Conservation (phyloP, 495 filamentous ascomycete species). For the Neurospora sp. region DNA sequence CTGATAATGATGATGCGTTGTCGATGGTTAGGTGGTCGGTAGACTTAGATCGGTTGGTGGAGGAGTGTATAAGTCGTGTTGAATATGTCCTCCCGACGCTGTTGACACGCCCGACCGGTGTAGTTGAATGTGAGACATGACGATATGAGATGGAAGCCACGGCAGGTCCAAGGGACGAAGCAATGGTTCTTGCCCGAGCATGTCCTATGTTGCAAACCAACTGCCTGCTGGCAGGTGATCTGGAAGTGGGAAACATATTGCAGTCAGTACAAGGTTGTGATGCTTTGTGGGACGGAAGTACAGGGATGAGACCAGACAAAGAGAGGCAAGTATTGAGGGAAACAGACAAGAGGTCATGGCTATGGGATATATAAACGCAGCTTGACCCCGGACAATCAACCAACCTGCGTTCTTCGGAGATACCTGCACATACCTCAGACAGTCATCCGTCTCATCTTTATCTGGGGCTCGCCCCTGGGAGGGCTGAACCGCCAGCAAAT, state of each 20-base stretch:
- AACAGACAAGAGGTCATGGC: neutral
- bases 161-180: neutral
- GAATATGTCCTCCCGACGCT: slow-evolving; percentile 3
- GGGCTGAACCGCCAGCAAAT: neutral
- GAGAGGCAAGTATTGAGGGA: neutral
- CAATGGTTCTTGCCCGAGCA: neutral
- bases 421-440: neutral
- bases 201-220: neutral
- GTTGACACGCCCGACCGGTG: neutral
- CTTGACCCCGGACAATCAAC: neutral
- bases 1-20: slow-evolving; percentile 7
- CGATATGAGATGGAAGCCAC: neutral
- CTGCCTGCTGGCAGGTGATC: neutral
- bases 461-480: neutral
- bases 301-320: neutral
- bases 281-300: neutral
- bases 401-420: neutral
- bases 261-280: neutral
- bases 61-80: slow-evolving; percentile 29
- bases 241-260: neutral
- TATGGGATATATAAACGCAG: neutral
- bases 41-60: slow-evolving; percentile 25
- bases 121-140: neutral
- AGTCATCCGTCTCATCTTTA: neutral
- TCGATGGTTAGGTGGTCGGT: slow-evolving; percentile 20